Conservation (phyloP, 164 flowering plant genomes). For the Saururus chinensis region DNA sequence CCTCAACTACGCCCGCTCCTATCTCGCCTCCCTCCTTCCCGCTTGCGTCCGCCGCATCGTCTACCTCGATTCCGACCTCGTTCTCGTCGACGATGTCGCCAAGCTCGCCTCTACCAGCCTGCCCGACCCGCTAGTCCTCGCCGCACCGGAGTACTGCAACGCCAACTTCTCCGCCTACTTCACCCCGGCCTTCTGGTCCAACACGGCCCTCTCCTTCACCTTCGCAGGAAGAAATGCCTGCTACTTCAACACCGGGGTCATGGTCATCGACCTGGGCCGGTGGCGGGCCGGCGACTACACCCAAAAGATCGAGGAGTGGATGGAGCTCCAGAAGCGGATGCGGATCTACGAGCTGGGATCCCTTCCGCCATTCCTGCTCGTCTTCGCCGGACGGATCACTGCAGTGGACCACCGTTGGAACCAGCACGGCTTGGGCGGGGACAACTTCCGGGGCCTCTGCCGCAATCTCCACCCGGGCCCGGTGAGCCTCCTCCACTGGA, state of each 20-base stretch:
- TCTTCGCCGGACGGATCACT: slow-evolving; percentile 74
- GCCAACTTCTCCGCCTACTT: slow-evolving; percentile 85
- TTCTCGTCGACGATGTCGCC: slow-evolving; percentile 80
- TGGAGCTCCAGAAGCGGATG: slow-evolving; percentile 89
- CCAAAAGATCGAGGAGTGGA: slow-evolving; percentile 66
- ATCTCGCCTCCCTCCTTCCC: slow-evolving; percentile 62
- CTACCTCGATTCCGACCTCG: slow-evolving; percentile 78
- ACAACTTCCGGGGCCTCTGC: slow-evolving; percentile 70
- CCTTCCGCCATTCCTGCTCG: slow-evolving; percentile 77
- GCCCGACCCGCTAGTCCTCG: slow-evolving; percentile 34
- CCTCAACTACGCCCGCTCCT: slow-evolving; percentile 80
- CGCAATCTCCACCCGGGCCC: slow-evolving; percentile 85
- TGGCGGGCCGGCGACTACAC: slow-evolving; percentile 77
- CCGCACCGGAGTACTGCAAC: slow-evolving; percentile 90
- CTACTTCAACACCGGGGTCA: slow-evolving; percentile 92
- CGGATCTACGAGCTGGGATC: slow-evolving; percentile 89
- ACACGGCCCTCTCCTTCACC: slow-evolving; percentile 51
- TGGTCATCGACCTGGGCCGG: slow-evolving; percentile 66
- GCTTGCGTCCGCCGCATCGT: slow-evolving; percentile 45
- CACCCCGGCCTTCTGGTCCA: slow-evolving; percentile 84
- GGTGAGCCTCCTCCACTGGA: slow-evolving; percentile 89
- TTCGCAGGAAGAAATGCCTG: slow-evolving; percentile 65
- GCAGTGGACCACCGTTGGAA: slow-evolving; percentile 91
- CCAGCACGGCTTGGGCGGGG: slow-evolving; percentile 91
- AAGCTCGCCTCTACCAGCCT: slow-evolving; percentile 43